Base-by-base conservation (phyloP, 1,284 basidiomycete genomes). In the Rhodotorula glutinis region DNA sequence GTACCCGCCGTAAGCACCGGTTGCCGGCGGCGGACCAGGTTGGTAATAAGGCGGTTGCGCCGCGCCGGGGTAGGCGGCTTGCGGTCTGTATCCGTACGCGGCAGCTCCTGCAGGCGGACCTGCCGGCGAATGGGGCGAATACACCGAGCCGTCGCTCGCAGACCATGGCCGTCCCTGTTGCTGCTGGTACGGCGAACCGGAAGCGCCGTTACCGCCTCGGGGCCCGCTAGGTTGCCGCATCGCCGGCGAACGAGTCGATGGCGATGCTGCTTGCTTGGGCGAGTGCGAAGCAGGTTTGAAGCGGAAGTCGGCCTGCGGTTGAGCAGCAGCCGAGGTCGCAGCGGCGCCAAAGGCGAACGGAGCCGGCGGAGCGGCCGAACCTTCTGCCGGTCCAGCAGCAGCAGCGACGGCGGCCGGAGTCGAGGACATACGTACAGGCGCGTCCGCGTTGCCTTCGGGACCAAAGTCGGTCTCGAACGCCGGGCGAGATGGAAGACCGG, bases 401-500 rank as follows among this genome's bases (percentile, higher is more conserved):
- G 52, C 21, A 14, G 43, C 29, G n/a, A n/a, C n/a, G n/a, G n/a
- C n/a, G n/a, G n/a, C n/a, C n/a, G 52, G 29, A 8, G 23, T 46
- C 41, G 30, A 49, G 49, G 43, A 54, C 59, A 27, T 59, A 19
- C 27, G 56, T 40, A 19, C 51, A 61, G 44, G 43, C 2, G 13
- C 58, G 43, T 40, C 57, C 7, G 33, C 51, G 10, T 41, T 21
- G 9, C n/a, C 53, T 11, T 51, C 58, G 11, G 62, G 49, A 27
- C 49, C 58, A 2, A 62, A 44, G 33, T 63, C 65, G 4, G 53
- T 21, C 47, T 62, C 38, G 29, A 67, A 67, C 2, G 40, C 5
- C 11, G 65, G 69, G 54, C 44, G 49, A 27, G 49, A 46, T 1
- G 64, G 69, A 1, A 65, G 53, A 4, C 61, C 61, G 16, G 46